These are phyloP conservation scores for Curvularia spicifera DNA, from an alignment of 2,329 filamentous ascomycete genomes.

Conservation along the genomic window DNA sequence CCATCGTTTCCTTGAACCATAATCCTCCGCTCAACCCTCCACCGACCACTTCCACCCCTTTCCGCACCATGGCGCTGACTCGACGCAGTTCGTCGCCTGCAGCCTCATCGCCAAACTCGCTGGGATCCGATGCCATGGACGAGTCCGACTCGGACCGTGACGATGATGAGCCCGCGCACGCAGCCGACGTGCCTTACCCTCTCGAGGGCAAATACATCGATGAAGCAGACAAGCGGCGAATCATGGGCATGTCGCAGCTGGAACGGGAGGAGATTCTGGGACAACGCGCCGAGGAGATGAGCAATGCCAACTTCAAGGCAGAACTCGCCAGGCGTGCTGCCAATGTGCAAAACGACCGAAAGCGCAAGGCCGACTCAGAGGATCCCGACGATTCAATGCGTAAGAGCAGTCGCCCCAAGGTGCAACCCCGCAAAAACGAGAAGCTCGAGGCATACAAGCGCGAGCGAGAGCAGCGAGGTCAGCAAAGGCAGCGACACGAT, in stretches of 20 bases:
- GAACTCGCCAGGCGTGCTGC: slow-evolving; percentile 79
- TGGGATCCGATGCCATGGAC: slow-evolving; percentile 88
- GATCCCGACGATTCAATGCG: slow-evolving; percentile 79
- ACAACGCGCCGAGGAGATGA: slow-evolving; percentile 82
- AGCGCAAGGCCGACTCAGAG: slow-evolving; percentile 78
- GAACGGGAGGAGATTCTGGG: slow-evolving; percentile 90
- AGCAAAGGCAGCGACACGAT: slow-evolving; percentile 60
- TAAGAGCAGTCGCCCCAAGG: slow-evolving; percentile 64
- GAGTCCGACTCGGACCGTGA: slow-evolving; percentile 65
- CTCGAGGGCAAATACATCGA: slow-evolving; percentile 81
- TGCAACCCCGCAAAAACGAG: slow-evolving; percentile 67
- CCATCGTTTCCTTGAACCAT: slow-evolving; percentile 8
- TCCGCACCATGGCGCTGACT: slow-evolving; percentile 37
- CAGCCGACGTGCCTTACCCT: slow-evolving; percentile 74
- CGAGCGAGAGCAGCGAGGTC: slow-evolving; percentile 66
- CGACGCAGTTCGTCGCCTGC: slow-evolving; percentile 69
- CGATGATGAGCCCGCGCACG: slow-evolving; percentile 55
- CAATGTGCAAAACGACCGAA: slow-evolving; percentile 64
- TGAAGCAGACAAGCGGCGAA: slow-evolving; percentile 62
- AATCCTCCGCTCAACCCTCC: slow-evolving; percentile 23
- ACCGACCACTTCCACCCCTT: slow-evolving; percentile 16
- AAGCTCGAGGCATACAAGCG: slow-evolving; percentile 70
- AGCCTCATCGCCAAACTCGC: slow-evolving; percentile 70
- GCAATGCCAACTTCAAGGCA: slow-evolving; percentile 80
- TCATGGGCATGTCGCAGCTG: slow-evolving; percentile 87